Percentiles rank a stretch among this genome's conserved stretches.
Evolutionary conservation across 2,329 filamentous ascomycete species (phyloP).

Genomic region (Talaromyces sp.): DNA sequence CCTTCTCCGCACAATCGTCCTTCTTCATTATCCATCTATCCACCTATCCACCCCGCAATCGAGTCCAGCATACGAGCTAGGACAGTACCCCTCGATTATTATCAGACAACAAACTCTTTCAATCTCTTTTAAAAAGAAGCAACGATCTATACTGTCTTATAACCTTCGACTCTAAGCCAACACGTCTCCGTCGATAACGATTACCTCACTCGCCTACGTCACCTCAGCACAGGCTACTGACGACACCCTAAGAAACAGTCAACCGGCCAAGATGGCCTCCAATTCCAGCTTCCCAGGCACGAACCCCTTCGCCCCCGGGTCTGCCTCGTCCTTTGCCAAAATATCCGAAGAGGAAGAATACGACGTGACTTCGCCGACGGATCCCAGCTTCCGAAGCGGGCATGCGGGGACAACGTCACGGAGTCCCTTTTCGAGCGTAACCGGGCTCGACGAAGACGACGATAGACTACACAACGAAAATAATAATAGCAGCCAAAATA

Average conservation of each 20-base stretch:
- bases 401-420: constrained; percentile 34
- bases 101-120: neutral
- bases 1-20: neutral
- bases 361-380: constrained; percentile 75
- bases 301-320: constrained; percentile 77
- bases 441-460: constrained; percentile 24
- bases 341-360: constrained; percentile 80
- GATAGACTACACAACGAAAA: constrained; percentile 17
- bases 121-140: neutral
- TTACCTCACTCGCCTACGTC: neutral
- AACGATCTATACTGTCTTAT: neutral
- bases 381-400: constrained; percentile 55
- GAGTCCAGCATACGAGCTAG: neutral
- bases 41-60: constrained; percentile 7
- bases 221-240: neutral
- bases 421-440: constrained; percentile 46
- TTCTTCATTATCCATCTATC: neutral
- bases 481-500: constrained; percentile 23
- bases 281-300: constrained; percentile 70
- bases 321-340: constrained; percentile 55
- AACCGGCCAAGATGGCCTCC: constrained; percentile 60
- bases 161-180: neutral
- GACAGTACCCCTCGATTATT: constrained; percentile 2
- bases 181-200: neutral
- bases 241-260: constrained; percentile 8